Evolutionary conservation across 2,329 filamentous ascomycete species (phyloP).

Genomic region (Colletotrichum salicis): DNA sequence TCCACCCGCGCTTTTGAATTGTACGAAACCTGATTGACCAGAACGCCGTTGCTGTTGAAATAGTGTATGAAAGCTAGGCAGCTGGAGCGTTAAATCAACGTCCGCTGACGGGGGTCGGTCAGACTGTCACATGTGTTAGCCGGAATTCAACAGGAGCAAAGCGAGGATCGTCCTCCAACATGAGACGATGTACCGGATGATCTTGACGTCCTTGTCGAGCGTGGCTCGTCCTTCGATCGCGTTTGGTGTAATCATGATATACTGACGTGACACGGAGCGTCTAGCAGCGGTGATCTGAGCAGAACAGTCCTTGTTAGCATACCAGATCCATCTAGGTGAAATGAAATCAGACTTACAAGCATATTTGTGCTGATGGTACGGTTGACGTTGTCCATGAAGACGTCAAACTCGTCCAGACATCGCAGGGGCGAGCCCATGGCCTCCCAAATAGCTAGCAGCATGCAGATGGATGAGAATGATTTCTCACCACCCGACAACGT

Average conservation of each 20-base stretch:
- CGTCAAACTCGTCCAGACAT: slow-evolving; percentile 97
- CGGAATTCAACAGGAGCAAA: neutral
- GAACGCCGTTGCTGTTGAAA: neutral
- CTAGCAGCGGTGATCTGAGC: slow-evolving; percentile 83
- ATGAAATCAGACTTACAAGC: slow-evolving; percentile 72
- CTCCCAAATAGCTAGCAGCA: slow-evolving; percentile 94
- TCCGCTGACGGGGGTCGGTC: slow-evolving; percentile 68
- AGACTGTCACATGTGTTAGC: slow-evolving; percentile 54
- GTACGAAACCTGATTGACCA: neutral
- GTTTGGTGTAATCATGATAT: slow-evolving; percentile 95
- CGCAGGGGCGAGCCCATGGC: slow-evolving; percentile 96
- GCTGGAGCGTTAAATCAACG: slow-evolving; percentile 44
- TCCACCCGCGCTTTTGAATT: neutral
- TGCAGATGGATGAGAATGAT: slow-evolving; percentile 95
- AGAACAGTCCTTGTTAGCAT: neutral
- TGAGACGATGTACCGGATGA: slow-evolving; percentile 71
- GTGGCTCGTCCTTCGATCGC: slow-evolving; percentile 73
- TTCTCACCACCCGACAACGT: slow-evolving; percentile 97
- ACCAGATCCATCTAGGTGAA: neutral
- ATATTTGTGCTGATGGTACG: slow-evolving; percentile 92
- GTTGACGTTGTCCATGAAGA: slow-evolving; percentile 99
- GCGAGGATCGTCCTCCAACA: neutral
- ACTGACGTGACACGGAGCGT: slow-evolving; percentile 88
- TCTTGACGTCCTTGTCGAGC: slow-evolving; percentile 77
- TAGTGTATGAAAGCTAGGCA: neutral